Evolutionary conservation across 176 grass and related monocot species (phyloP).

Genomic region (Musa beccarii): DNA sequence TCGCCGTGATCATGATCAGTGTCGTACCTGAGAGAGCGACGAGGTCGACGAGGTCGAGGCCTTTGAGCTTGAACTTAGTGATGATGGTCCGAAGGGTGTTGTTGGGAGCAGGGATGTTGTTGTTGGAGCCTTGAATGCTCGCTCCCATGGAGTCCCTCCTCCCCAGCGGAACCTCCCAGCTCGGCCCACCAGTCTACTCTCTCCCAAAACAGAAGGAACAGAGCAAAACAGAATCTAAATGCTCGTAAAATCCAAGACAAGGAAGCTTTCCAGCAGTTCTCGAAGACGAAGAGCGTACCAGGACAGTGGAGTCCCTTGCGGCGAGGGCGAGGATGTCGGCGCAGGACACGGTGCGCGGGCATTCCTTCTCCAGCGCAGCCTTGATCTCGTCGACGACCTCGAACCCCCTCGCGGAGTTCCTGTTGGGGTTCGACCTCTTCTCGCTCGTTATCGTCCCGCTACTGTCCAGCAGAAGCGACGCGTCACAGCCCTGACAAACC

Average conservation of each 20-base stretch:
- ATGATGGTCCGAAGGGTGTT: slow-evolving; percentile 76
- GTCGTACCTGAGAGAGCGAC: slow-evolving; percentile 64
- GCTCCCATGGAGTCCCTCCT: slow-evolving; percentile 59
- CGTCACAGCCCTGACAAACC: slow-evolving; percentile 63
- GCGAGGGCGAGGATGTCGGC: slow-evolving; percentile 59
- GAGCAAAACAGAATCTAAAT: not conserved
- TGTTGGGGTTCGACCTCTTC: slow-evolving; percentile 66
- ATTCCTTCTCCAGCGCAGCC: slow-evolving; percentile 56
- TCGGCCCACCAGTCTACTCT: slow-evolving; percentile 43
- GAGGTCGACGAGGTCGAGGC: slow-evolving; percentile 65
- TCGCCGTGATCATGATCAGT: not conserved
- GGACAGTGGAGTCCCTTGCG: slow-evolving; percentile 65
- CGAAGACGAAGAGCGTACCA: slow-evolving; percentile 29
- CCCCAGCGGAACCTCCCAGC: slow-evolving; percentile 67
- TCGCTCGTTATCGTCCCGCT: slow-evolving; percentile 49
- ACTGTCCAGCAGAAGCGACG: slow-evolving; percentile 61
- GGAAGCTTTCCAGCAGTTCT: not conserved
- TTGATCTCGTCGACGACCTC: slow-evolving; percentile 96
- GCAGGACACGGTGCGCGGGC: slow-evolving; percentile 70
- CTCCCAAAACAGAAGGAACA: not conserved
- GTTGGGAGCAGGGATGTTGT: slow-evolving; percentile 74
- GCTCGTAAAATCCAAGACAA: not conserved
- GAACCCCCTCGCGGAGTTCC: slow-evolving; percentile 58
- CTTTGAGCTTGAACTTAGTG: slow-evolving; percentile 89
- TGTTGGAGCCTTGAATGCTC: slow-evolving; percentile 86